phyloP scores from a whole-genome alignment of 1,284 basidiomycete species.

The Vanrija pseudolonga region DNA sequence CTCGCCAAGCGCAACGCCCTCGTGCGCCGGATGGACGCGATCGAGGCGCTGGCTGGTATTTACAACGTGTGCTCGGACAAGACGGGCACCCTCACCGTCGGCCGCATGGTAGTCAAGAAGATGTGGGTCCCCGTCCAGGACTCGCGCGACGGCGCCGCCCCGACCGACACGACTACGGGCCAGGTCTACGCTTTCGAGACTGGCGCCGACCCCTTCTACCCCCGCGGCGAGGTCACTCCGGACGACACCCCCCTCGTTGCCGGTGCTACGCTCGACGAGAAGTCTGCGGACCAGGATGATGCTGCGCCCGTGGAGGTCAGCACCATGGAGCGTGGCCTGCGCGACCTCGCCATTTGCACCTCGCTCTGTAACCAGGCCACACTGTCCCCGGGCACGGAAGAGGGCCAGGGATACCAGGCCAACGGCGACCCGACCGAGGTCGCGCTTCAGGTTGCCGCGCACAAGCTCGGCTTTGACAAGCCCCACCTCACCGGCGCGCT shows the following conservation, averaged over 20 bases:
- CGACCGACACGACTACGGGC: constrained; percentile 33
- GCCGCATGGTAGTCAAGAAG: constrained; percentile 57
- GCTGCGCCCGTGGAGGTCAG: constrained; percentile 29
- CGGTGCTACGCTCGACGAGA: constrained; percentile 17
- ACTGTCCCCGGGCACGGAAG: constrained; percentile 41
- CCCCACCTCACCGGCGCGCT: constrained; percentile 42
- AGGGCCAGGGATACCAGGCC: constrained; percentile 59
- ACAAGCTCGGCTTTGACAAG: constrained; percentile 53
- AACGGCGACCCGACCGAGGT: constrained; percentile 67
- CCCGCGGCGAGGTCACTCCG: constrained; percentile 46
- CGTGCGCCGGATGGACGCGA: constrained; percentile 52
- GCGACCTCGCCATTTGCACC: constrained; percentile 50
- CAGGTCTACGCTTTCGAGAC: constrained; percentile 49
- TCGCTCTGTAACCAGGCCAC: constrained; percentile 54
- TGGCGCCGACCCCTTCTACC: constrained; percentile 51
- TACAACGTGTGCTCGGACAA: constrained; percentile 64
- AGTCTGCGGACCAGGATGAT: constrained; percentile 6
- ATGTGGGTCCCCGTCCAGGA: constrained; percentile 54
- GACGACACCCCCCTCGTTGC: constrained; percentile 13
- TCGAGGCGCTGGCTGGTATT: constrained; percentile 61
- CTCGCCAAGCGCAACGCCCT: constrained; percentile 53
- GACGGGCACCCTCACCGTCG: constrained; percentile 62
- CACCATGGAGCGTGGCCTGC: constrained; percentile 24
- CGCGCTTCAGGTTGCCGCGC: constrained; percentile 63
- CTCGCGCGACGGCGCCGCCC: constrained; percentile 22